Evolutionary conservation across 2,329 filamentous ascomycete genomes (phyloP).

Genomic region (Neofusicoccum sp.): DNA sequence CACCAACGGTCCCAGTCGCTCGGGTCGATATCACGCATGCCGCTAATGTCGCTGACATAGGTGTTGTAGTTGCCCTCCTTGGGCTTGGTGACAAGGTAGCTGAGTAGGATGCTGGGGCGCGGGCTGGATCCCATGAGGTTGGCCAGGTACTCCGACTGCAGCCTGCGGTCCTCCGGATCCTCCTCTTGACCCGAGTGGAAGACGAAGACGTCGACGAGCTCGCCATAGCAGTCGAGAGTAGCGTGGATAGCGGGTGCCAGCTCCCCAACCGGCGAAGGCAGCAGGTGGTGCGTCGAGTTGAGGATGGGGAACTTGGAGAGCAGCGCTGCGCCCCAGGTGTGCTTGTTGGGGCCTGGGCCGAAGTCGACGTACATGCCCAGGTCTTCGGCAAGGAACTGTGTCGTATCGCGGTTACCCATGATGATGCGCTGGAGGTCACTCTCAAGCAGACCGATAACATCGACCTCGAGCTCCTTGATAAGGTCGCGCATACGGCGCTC

Average conservation of each 20-base stretch:
- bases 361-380: conserved; percentile 99
- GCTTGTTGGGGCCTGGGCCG: conserved; percentile 96
- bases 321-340: conserved; percentile 93
- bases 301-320: conserved; percentile 97
- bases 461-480: conserved; percentile 92
- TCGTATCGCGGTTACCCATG: conserved; percentile 97
- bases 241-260: conserved; percentile 94
- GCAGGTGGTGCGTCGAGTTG: conserved; percentile 93
- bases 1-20: conserved; percentile 98
- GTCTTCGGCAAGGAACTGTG: conserved; percentile 92
- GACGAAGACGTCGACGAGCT: conserved; percentile 89
- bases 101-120: conserved; percentile 81
- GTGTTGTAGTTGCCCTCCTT: conserved; percentile 95
- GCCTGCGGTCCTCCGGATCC: conserved; percentile 84
- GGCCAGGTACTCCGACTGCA: conserved; percentile 84
- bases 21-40: conserved; percentile 94
- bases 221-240: conserved; percentile 91
- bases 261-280: conserved; percentile 92
- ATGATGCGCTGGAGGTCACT: conserved; percentile 95
- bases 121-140: conserved; percentile 82
- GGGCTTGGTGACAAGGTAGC: conserved; percentile 90
- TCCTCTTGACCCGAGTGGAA: conserved; percentile 99
- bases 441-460: conserved; percentile 93
- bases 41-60: conserved; percentile 81
- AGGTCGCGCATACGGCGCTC: conserved; percentile 91